phyloP scores from a whole-genome alignment of 2,329 filamentous ascomycete species.

The Exophiala sp. region DNA sequence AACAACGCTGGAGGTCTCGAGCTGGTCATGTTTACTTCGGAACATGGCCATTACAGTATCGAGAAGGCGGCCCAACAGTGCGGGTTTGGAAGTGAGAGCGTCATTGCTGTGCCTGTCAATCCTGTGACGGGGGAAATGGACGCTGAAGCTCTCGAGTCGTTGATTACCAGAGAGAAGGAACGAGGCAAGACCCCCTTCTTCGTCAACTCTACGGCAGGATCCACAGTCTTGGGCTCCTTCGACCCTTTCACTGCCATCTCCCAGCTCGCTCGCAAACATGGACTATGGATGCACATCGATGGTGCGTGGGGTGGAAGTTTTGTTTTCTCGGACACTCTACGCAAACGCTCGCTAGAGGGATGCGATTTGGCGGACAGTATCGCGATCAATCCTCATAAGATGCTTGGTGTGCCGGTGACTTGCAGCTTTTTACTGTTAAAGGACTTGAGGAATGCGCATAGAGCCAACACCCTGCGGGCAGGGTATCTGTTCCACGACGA shows the following conservation, averaged over 20 bases:
- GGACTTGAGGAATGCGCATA: slow-evolving; percentile 73
- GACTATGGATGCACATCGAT: slow-evolving; percentile 90
- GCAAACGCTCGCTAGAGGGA: slow-evolving; percentile 64
- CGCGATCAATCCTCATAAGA: slow-evolving; percentile 93
- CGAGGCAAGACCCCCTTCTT: slow-evolving; percentile 82
- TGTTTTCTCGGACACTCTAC: slow-evolving; percentile 64
- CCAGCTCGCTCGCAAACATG: slow-evolving; percentile 65
- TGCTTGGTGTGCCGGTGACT: slow-evolving; percentile 86
- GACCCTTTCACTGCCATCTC: slow-evolving; percentile 73
- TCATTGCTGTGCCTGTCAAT: slow-evolving; percentile 74
- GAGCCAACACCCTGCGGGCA: slow-evolving; percentile 79
- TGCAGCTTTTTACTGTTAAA: slow-evolving; percentile 82
- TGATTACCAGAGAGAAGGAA: slow-evolving; percentile 59
- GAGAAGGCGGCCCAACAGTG: slow-evolving; percentile 92
- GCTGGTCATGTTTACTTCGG: slow-evolving; percentile 83
- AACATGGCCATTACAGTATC: slow-evolving; percentile 89
- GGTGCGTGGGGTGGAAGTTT: slow-evolving; percentile 86
- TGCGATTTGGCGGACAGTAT: slow-evolving; percentile 73
- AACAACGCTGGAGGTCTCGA: slow-evolving; percentile 51
- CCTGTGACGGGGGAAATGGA: slow-evolving; percentile 64
- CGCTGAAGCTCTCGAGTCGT: slow-evolving; percentile 59
- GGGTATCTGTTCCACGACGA: slow-evolving; percentile 76
- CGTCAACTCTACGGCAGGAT: slow-evolving; percentile 92
- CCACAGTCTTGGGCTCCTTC: slow-evolving; percentile 86
- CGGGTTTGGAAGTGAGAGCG: slow-evolving; percentile 72